These are phyloP conservation scores for Candida fluviatilis DNA, from an alignment of 805 yeast genomes.

Conservation along the genomic window DNA sequence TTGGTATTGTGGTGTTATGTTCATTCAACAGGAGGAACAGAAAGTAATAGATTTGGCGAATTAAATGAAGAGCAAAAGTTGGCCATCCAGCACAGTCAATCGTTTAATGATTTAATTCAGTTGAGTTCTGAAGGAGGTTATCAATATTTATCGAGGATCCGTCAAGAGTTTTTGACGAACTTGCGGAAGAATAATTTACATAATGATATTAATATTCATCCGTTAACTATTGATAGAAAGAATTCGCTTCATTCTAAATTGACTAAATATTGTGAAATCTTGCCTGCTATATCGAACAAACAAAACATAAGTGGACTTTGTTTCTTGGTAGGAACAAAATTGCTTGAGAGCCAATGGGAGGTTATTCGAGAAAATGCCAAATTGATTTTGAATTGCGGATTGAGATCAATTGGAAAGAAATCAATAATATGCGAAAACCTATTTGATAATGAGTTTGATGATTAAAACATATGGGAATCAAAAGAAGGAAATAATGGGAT, in stretches of 20 bases:
- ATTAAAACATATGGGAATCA: slow-evolving; percentile 2
- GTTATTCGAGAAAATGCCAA: slow-evolving; percentile 39
- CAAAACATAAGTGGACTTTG: slow-evolving; percentile 41
- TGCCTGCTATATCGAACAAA: slow-evolving; percentile 28
- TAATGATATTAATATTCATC: slow-evolving; percentile 17
- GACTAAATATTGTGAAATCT: slow-evolving; percentile 28
- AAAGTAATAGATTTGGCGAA: slow-evolving; percentile 17
- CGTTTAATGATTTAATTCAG: slow-evolving; percentile 22
- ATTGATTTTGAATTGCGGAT: slow-evolving; percentile 39
- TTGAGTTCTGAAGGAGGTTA: slow-evolving; percentile 34
- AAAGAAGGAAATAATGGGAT: neutral
- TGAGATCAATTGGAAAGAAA: slow-evolving; percentile 36
- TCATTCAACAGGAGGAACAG: slow-evolving; percentile 29
- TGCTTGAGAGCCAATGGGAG: slow-evolving; percentile 39
- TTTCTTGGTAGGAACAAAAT: slow-evolving; percentile 33
- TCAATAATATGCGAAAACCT: slow-evolving; percentile 30
- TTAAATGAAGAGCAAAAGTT: slow-evolving; percentile 11
- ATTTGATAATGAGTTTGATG: slow-evolving; percentile 21
- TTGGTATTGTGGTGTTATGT: slow-evolving; percentile 39
- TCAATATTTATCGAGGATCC: slow-evolving; percentile 29
- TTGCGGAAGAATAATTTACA: slow-evolving; percentile 22
- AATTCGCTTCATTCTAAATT: slow-evolving; percentile 24
- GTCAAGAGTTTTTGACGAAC: slow-evolving; percentile 28
- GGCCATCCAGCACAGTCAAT: slow-evolving; percentile 7
- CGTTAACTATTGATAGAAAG: slow-evolving; percentile 13